phyloP scores from a whole-genome alignment of 495 filamentous ascomycete genomes.

The Penicillium macrosclerotiorum region DNA sequence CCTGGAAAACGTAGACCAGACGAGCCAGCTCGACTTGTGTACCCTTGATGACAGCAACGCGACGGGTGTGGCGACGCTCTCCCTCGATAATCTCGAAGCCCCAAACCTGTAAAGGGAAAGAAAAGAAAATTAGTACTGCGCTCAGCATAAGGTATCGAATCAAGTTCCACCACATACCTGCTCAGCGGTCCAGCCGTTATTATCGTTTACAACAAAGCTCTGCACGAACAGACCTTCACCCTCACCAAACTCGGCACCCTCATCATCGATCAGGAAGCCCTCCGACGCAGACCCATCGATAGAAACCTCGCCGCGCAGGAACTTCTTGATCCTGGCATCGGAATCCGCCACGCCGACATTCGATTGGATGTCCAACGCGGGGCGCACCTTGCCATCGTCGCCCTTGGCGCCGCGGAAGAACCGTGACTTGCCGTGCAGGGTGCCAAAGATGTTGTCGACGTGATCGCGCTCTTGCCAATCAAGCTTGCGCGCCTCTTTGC shows the following conservation, averaged over 20 bases:
- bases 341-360: conserved; percentile 33
- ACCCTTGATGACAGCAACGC: conserved; percentile 63
- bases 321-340: conserved; percentile 46
- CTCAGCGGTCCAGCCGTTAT: conserved; percentile 48
- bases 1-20: conserved; percentile 70
- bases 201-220: conserved; percentile 44
- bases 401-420: conserved; percentile 43
- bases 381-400: conserved; percentile 36
- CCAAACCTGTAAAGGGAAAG: conserved; percentile 53
- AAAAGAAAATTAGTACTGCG: conserved; percentile 5
- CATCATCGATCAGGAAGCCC: conserved; percentile 39
- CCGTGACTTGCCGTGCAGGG: conserved; percentile 59
- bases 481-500: conserved; percentile 66
- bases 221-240: conserved; percentile 44
- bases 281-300: conserved; percentile 34
- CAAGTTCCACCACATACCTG: too few relatives aligned
- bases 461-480: conserved; percentile 71
- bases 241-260: conserved; percentile 35
- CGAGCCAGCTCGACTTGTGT: conserved; percentile 58
- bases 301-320: conserved; percentile 41
- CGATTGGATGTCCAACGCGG: conserved; percentile 31
- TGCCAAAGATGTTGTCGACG: conserved; percentile 79
- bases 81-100: conserved; percentile 60
- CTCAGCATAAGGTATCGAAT: too few relatives aligned
- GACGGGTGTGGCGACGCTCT: conserved; percentile 65